Evolutionary conservation across 345 rosid genomes (phyloP).

Genomic region (Linum trigynum): DNA sequence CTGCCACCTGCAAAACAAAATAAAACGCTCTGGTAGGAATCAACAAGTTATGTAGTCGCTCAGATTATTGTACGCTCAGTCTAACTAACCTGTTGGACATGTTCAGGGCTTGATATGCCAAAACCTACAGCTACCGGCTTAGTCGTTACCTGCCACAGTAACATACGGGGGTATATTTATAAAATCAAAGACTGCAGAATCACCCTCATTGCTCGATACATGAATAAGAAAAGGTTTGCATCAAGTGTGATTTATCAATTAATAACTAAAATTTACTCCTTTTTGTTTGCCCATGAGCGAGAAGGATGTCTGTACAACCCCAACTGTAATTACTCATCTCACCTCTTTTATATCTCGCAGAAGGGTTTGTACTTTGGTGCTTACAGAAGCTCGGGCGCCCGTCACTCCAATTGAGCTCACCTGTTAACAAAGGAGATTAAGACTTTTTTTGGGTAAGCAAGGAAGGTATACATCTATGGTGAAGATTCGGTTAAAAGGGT

Average conservation of each 20-base stretch:
- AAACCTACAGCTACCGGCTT: slow-evolving; percentile 84
- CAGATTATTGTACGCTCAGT: neutral
- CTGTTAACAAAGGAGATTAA: slow-evolving; percentile 22
- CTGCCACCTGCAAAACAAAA: slow-evolving; percentile 37
- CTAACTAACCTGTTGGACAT: slow-evolving; percentile 59
- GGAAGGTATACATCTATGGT: neutral
- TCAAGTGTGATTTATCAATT: no score
- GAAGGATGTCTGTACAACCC: no score
- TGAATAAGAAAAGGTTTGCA: no score
- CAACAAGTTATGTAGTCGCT: neutral
- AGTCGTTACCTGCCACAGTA: slow-evolving; percentile 32
- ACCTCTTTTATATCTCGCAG: slow-evolving; percentile 66
- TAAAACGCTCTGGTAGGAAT: neutral
- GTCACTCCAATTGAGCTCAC: slow-evolving; percentile 87
- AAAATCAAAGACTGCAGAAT: no score
- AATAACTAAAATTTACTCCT: no score
- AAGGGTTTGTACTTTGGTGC: slow-evolving; percentile 50
- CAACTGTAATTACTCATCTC: neutral
- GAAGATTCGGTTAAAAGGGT: neutral
- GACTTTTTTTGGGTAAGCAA: neutral
- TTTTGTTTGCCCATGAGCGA: no score
- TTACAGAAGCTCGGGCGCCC: slow-evolving; percentile 72
- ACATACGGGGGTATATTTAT: neutral
- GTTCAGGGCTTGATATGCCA: slow-evolving; percentile 75
- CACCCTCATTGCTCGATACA: no score